Base-by-base conservation (phyloP, 225 moss, liverwort and hornwort genomes). In the Physcomitrium patens region DNA sequence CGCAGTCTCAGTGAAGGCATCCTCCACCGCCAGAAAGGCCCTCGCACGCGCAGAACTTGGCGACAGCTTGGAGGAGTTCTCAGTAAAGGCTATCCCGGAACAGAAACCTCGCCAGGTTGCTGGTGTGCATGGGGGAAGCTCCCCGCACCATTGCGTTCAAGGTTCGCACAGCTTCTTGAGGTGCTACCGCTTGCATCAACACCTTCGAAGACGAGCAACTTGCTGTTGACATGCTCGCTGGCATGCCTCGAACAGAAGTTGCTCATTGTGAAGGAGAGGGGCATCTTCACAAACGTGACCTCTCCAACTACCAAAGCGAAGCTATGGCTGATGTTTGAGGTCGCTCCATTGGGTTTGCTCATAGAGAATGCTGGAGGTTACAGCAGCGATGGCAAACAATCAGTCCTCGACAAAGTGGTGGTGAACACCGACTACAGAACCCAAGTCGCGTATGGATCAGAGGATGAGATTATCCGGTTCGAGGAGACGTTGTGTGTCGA, bases 161-260 rank as follows among this genome's bases (percentile, higher is more conserved):
- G 75, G 95, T 99, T 15, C 93, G 99, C 55, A 99, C 95, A 13
- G 99, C 99, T 11, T 99, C 95, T 0, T 99, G 99, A 74, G 77
- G 89, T 65, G 99, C 93, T 48, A 99, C 95, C 3, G 81, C 99
- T 12, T 99, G 99, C 72, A 67, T 99, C 15, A 99, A 99, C 77
- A 99, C 99, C 1, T 95, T 99, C 71, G 99, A 94, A 28, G 99
- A 99, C 54, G 95, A 99, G 79, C 95, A 99, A 81, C 78, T 99
- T 3, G 99, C 99, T 4, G 95, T 99, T 1, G 99, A 95, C 65
- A 77, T 99, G 77, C 79, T 99, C 63, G 95, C 99, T 2, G 83
- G 95, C 88, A 95, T 93, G 78, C 90, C 95, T 1, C 89, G n/a
- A n/a, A n/a, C n/a, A n/a, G n/a, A n/a, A n/a, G n/a, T n/a, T n/a